These are phyloP conservation scores for Chlorella sp. DNA, from an alignment of 139 green algal genomes.

Conservation along the genomic window DNA sequence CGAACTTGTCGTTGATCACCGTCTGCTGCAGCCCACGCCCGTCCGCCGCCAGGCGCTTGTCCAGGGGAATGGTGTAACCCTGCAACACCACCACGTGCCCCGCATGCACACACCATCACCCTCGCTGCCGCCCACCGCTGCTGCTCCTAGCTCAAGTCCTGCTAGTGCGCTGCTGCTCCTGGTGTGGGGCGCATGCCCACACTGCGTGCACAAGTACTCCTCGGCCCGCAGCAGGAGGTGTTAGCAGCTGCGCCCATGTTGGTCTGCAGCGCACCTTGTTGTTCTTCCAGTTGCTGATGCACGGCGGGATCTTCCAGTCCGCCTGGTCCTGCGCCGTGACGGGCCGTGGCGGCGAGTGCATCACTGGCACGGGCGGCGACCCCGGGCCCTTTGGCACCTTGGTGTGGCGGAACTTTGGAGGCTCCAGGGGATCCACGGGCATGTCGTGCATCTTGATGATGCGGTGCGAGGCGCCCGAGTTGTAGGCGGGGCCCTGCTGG, in stretches of 20 bases:
- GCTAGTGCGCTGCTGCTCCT: too few species aligned
- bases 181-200: background rate
- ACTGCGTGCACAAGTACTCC: too few species aligned
- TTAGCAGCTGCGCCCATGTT: background rate
- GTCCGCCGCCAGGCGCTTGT: slow-evolving; percentile 98
- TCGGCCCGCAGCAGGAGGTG: too few species aligned
- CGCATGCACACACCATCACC: background rate
- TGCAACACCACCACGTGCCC: slow-evolving; percentile 20
- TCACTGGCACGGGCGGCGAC: slow-evolving; percentile 91
- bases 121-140: too few species aligned
- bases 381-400: slow-evolving; percentile 78
- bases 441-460: slow-evolving; percentile 98
- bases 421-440: slow-evolving; percentile 92
- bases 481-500: slow-evolving; percentile 57
- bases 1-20: slow-evolving; percentile 94
- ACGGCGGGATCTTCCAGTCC: slow-evolving; percentile 98
- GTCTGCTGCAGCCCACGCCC: slow-evolving; percentile 92
- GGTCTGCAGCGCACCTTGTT: slow-evolving; percentile 69
- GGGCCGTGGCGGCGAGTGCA: slow-evolving; percentile 90
- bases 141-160: too few species aligned
- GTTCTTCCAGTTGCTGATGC: slow-evolving; percentile 98
- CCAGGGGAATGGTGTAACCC: slow-evolving; percentile 98
- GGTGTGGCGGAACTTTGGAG: slow-evolving; percentile 93
- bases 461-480: slow-evolving; percentile 67
- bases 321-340: slow-evolving; percentile 85